Conservation (phyloP, 1,139 yeast genomes). For the Ashbya aceris region DNA sequence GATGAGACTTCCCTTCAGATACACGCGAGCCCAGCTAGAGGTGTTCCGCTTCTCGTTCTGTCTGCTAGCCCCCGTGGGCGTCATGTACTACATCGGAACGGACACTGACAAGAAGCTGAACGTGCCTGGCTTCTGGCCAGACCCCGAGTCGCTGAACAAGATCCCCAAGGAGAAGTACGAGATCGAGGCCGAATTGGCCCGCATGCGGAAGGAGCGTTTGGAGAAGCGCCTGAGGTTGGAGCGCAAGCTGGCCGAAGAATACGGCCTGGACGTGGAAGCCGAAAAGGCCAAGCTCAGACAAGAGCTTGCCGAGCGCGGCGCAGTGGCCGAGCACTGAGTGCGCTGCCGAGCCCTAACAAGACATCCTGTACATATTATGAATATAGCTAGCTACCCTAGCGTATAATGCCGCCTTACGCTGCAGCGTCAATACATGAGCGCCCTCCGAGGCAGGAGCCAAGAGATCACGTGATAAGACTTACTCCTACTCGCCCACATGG, state of each 20-base stretch:
- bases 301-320: too few species aligned
- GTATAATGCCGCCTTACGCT: too few species aligned
- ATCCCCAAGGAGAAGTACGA: conserved; percentile 91
- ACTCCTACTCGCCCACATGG: too few species aligned
- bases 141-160: conserved; percentile 81
- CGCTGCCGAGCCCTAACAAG: too few species aligned
- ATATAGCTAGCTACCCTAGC: too few species aligned
- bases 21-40: conserved; percentile 53
- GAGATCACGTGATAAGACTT: too few species aligned
- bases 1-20: conserved; percentile 24
- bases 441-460: too few species aligned
- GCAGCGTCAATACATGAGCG: too few species aligned
- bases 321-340: too few species aligned
- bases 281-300: conserved; percentile 30
- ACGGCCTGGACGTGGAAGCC: conserved; percentile 48
- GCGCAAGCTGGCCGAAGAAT: conserved; percentile 55
- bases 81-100: conserved; percentile 87
- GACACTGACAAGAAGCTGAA: conserved; percentile 84
- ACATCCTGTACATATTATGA: too few species aligned
- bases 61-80: conserved; percentile 72
- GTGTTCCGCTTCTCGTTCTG: conserved; percentile 76
- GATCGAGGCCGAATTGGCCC: conserved; percentile 80
- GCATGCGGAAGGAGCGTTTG: conserved; percentile 65
- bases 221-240: conserved; percentile 71
- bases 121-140: conserved; percentile 97